Base-by-base conservation (phyloP, 306 rosid species). In the Abrus precatorius region DNA sequence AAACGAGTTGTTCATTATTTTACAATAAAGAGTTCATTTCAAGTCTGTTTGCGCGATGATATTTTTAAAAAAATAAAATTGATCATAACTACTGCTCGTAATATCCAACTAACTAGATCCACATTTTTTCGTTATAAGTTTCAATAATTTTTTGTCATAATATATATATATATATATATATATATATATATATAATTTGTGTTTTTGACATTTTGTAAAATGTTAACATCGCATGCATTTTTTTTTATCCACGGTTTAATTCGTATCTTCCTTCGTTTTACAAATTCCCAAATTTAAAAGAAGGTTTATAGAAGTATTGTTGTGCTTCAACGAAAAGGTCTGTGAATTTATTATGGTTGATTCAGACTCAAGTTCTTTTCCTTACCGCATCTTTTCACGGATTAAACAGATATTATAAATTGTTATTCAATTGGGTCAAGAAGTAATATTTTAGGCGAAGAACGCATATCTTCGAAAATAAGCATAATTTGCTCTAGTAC, bases 311-410 rank as follows among this genome's bases (percentile, higher is more conserved):
- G 3, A 30, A 30, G 13, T 47, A 69, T 48, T 9, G 3, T 64
- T 8, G 33, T 12, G 30, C 32, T 43, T 74, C 68, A 41, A 54
- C 77, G 3, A 54, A 55, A 28, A 57, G 28, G 40, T 27, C 43
- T 28, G 1, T 8, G 44, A 8, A 5, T 50, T 49, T 54, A 61
- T 13, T 56, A 71, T 71, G 50, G 57, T 80, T 71, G 38, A 62
- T 72, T 80, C 10, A 11, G 11, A 30, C 41, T 10, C 48, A 80
- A 62, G 84, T 72, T 32, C 69, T 52, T 64, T 32, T 13, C 27
- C 40, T 3, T 7, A 47, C 57, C 56, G 68, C 68, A 40, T 34
- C 7, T 1, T 5, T 6, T 61, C 47, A 36, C 9, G 13, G 29
- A 62, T 59, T 2, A 59, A 59, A 59, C 38, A 9, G 30, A 3